Evolutionary conservation across 306 rosid species (phyloP), one percentile per base, ranked within the genome.

Genomic region (Cucurbita argyrosperma): DNA sequence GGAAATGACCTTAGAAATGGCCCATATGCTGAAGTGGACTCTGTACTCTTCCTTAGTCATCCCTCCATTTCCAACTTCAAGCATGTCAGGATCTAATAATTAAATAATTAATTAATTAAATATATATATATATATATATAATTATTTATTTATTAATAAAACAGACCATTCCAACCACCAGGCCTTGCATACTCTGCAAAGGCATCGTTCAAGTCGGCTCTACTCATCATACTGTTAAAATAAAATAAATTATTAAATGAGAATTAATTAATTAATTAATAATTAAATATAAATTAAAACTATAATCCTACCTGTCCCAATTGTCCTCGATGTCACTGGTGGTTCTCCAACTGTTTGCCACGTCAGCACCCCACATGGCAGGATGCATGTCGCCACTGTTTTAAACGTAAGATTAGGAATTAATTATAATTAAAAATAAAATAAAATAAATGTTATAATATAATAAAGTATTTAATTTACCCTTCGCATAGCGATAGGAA

Each of bases 341-440:
- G 55, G 96, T 93, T 87, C 98, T 89, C 98, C 98, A 93, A 79
- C 97, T 93, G 83, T 93, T 93, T 83, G 96, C 98, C 8, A 90
- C 74, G 78, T 69, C 79, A 55, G 75, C 87, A 53, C 97, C 96
- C 97, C 98, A 93, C 58, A 85, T 18, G 80, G 94, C 97, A 10
- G 97, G 98, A 65, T 93, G 97, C 90, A 90, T 4, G 74, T 93
- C 98, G 70, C 98, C 98, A 97, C 98, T 89, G 8, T 5, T 15
- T 51, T 30, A 4, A 45, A 19, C 51, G 57, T 11, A 47, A 47
- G 15, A 12, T 47, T 3, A 47, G 52, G 14, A 47, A 47, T 11
- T 12, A 47, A 47, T 47, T 12, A 47, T 11, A 47, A 7, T 8
- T 19, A 12, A 19, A 55, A 19, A 6, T 19, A 19, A 10, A 30